phyloP scores from a whole-genome alignment of 2,329 filamentous ascomycete species.

The Coleophoma crateriformis region DNA sequence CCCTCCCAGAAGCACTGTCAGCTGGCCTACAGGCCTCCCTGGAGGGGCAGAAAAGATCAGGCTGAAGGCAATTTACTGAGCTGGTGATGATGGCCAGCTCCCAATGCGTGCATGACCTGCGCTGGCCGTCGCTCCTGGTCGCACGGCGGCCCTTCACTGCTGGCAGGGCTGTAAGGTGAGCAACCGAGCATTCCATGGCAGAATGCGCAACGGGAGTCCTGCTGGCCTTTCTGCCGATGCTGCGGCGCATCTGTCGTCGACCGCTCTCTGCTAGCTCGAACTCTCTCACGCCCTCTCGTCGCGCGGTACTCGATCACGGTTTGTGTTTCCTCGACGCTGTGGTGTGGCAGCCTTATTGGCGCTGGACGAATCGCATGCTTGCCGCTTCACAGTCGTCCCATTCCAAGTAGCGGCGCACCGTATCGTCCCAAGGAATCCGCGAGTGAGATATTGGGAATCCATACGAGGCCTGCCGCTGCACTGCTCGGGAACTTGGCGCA shows the following conservation, averaged over 20 bases:
- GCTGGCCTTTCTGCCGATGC: too few relatives aligned
- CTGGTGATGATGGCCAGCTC: neutral
- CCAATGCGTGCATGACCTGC: neutral
- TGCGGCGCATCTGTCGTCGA: too few relatives aligned
- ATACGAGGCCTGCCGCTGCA: neutral
- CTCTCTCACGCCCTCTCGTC: too few relatives aligned
- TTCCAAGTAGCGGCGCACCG: neutral
- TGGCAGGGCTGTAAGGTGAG: too few relatives aligned
- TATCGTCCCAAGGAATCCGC: neutral
- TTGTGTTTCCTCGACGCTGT: neutral
- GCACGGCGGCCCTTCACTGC: too few relatives aligned
- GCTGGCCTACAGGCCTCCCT: neutral
- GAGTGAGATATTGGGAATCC: neutral
- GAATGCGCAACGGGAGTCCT: too few relatives aligned
- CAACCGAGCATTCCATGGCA: too few relatives aligned
- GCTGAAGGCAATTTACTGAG: neutral
- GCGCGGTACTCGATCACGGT: too few relatives aligned
- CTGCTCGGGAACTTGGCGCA: neutral
- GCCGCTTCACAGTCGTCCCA: neutral
- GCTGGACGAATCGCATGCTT: neutral
- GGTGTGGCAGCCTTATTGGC: neutral
- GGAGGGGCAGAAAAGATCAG: slow-evolving; percentile 1
- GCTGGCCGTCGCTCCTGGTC: neutral
- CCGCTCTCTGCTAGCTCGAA: too few relatives aligned
- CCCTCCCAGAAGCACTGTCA: neutral